A percentile compares a stretch with the other conserved stretches of the same genome.
Conservation (phyloP, 352 stramenopile genomes). For the Pythium monospermum region DNA sequence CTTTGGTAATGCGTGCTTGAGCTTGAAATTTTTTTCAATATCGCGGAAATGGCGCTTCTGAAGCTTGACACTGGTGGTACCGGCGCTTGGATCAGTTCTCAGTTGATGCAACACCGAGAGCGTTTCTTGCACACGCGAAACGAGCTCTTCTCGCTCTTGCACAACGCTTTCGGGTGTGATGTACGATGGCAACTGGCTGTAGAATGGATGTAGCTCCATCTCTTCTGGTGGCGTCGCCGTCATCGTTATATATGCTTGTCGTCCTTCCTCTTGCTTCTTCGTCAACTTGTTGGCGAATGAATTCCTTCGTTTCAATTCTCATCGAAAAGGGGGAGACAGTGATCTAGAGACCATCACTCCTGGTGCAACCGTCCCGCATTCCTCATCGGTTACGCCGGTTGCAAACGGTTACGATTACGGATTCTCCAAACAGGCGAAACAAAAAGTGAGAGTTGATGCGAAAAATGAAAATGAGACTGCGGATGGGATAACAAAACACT, state of each 20-base stretch:
- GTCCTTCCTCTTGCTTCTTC: not conserved
- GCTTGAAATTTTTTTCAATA: slow-evolving; percentile 51
- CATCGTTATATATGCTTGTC: slow-evolving; percentile 1
- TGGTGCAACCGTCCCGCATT: too few relatives aligned
- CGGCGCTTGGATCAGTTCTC: too few relatives aligned
- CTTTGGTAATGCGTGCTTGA: slow-evolving; percentile 55
- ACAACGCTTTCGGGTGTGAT: slow-evolving; percentile 33
- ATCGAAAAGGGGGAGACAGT: not conserved
- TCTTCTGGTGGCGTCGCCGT: not conserved
- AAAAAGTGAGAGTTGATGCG: too few relatives aligned
- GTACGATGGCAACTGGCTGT: slow-evolving; percentile 55
- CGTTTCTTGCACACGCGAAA: slow-evolving; percentile 45
- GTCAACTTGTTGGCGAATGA: not conserved
- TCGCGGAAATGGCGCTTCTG: slow-evolving; percentile 58
- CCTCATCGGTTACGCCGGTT: too few relatives aligned
- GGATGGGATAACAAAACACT: not conserved
- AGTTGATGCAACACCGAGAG: slow-evolving; percentile 30
- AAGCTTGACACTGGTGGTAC: slow-evolving; percentile 11
- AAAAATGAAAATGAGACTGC: too few relatives aligned
- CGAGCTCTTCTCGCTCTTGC: slow-evolving; percentile 35
- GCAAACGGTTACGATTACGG: too few relatives aligned
- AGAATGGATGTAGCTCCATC: slow-evolving; percentile 41
- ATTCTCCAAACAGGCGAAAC: too few relatives aligned
- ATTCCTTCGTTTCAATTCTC: not conserved
- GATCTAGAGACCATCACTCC: slow-evolving; percentile 1